Evolutionary conservation across 2,329 filamentous ascomycete genomes (phyloP), one percentile per base, ranked within the genome.

Genomic region (Colletotrichum spinosum): DNA sequence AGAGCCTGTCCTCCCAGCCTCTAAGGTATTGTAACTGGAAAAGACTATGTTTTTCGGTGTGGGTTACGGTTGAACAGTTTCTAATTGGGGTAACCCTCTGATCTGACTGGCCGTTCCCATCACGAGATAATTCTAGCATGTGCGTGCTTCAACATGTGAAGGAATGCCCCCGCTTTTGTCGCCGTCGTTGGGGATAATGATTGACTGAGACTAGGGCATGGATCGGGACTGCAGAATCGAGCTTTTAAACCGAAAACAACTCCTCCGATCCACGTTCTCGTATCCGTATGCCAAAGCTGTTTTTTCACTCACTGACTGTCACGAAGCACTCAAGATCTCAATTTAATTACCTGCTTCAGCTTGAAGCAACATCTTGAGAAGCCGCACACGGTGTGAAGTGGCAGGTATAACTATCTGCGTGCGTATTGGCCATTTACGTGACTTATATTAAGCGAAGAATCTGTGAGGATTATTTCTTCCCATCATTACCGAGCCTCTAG

Each of bases 121-220:
- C 58, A 62, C 52, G 42, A 58, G 53, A 66, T 62, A 15, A 62
- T 51, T 51, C 17, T 57, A 48, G n/a, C 42, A 35, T 58, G 48
- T 53, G 49, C 62, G 52, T 65, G 41, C 48, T 44, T 48, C 38
- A 56, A 38, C 63, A 66, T 66, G 63, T 66, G 63, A 66, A 62
- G 58, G 52, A 37, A 37, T 35, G 37, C 53, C 63, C 62, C 63
- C 63, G 62, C 63, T 66, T 66, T 66, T 66, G 58, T 34, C 15
- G 25, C 44, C 53, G 59, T 63, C 54, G 52, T 63, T 63, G 58
- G 38, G 63, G 15, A 12, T 37, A 53, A 42, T 66, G 59, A 66
- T 66, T 66, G 58, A 62, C 37, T 39, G 52, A 13, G 52, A 51
- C 35, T 44, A 65, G 51, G 56, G 45, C 50, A 37, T 34, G 57